A percentile compares a stretch with the other conserved stretches of the same genome.
Conservation (phyloP, 352 stramenopile genomes). For the Pythium folliculosum region DNA sequence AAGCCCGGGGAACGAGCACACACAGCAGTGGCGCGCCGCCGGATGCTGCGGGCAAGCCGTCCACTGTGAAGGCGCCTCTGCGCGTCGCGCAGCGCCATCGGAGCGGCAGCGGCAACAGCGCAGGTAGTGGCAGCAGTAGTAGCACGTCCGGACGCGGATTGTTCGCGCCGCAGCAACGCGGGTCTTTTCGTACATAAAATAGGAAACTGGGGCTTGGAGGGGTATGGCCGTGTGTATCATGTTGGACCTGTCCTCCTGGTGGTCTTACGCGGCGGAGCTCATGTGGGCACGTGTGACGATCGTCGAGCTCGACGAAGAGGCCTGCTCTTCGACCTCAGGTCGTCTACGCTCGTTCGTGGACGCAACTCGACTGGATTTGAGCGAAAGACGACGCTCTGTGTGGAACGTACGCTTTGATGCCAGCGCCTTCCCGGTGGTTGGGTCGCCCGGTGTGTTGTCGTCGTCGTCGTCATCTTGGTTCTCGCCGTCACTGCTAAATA, state of each 20-base stretch:
- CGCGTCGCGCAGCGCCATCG: neutral
- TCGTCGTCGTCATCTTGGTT: slow-evolving; percentile 19
- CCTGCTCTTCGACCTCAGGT: slow-evolving; percentile 8
- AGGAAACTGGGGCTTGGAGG: neutral
- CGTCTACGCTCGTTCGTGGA: neutral
- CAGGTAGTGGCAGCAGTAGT: slow-evolving; percentile 1
- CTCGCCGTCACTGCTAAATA: slow-evolving; percentile 28
- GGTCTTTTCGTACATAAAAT: slow-evolving; percentile 15
- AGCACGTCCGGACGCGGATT: neutral
- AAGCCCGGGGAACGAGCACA: neutral
- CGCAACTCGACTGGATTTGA: neutral
- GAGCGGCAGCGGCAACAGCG: slow-evolving; percentile 1
- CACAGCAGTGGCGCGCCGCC: neutral
- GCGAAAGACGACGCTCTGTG: neutral
- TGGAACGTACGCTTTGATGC: neutral
- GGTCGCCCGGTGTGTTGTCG: neutral
- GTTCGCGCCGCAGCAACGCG: neutral
- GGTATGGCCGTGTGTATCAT: too few relatives aligned
- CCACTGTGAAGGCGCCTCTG: neutral
- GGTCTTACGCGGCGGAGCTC: slow-evolving; percentile 22
- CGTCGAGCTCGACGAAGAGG: slow-evolving; percentile 4
- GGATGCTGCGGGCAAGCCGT: neutral
- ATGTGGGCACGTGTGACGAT: slow-evolving; percentile 21
- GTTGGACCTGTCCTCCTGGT: too few relatives aligned
- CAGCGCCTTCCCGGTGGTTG: neutral